Conservation (phyloP, 805 yeast species). For the Myxozyma neglecta region DNA sequence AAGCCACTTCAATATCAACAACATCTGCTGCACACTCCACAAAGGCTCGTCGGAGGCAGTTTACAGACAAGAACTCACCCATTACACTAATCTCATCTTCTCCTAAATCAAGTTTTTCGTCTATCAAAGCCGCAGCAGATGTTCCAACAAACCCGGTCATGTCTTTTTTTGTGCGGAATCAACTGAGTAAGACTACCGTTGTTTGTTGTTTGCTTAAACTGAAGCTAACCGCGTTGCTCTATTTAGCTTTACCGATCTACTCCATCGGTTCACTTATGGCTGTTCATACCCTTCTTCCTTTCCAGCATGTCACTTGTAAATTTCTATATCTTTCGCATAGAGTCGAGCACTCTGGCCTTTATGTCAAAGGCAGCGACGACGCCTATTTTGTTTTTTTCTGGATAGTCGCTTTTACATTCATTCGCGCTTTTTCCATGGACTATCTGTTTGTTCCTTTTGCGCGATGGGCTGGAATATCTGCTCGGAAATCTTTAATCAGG, state of each 20-base stretch:
- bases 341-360: conserved; percentile 24
- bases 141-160: conserved; percentile 6
- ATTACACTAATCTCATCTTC: not conserved
- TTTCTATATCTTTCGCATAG: conserved; percentile 45
- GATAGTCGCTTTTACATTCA: conserved; percentile 56
- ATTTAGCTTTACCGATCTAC: conserved; percentile 18
- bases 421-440: conserved; percentile 63
- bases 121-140: conserved; percentile 2
- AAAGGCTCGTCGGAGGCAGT: not conserved
- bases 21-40: not conserved
- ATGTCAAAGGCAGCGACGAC: conserved; percentile 29
- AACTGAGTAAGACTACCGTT: conserved; percentile 11
- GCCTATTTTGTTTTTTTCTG: conserved; percentile 49
- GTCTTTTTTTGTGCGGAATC: conserved; percentile 16
- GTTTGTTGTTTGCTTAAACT: not conserved
- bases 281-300: conserved; percentile 27
- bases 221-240: not conserved
- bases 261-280: conserved; percentile 12
- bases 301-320: conserved; percentile 37
- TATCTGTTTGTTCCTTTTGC: conserved; percentile 61
- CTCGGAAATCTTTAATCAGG: conserved; percentile 57
- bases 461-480: conserved; percentile 44
- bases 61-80: not conserved
- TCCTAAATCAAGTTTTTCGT: not conserved
- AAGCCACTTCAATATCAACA: no score